These are phyloP conservation scores for Cladophialophora chaetospira DNA, from an alignment of 2,329 filamentous ascomycete genomes.

Conservation along the genomic window DNA sequence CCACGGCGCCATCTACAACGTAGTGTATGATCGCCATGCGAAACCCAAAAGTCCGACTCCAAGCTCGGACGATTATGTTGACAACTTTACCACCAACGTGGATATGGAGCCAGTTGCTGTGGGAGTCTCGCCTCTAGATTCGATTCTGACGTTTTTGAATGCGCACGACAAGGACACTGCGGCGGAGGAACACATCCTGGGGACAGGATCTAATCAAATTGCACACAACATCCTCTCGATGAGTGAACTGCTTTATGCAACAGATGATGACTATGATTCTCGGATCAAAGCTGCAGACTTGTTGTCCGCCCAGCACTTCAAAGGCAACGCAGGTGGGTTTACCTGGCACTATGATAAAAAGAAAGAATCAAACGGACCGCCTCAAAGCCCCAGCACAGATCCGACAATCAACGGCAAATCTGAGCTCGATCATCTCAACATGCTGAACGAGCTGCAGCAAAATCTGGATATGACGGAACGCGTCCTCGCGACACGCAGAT, in stretches of 20 bases:
- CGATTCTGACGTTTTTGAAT: conserved; percentile 40
- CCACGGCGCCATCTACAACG: conserved; percentile 45
- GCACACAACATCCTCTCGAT: conserved; percentile 15
- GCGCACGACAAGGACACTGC: conserved; percentile 32
- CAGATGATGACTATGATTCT: conserved; percentile 27
- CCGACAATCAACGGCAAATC: too few relatives aligned
- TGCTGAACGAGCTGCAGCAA: conserved; percentile 25
- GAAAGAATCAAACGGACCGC: background rate
- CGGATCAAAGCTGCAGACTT: conserved; percentile 28
- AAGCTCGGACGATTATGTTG: conserved; percentile 5
- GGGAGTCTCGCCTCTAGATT: conserved; percentile 46
- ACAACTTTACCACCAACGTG: conserved; percentile 28
- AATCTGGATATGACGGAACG: conserved; percentile 23
- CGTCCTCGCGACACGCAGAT: conserved; percentile 35
- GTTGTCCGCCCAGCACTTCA: conserved; percentile 25
- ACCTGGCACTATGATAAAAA: background rate
- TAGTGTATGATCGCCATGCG: conserved; percentile 38
- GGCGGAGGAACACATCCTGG: background rate
- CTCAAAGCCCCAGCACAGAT: background rate
- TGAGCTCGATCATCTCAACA: conserved; percentile 2
- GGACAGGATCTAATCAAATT: background rate
- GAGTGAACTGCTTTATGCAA: conserved; percentile 12
- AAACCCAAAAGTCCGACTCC: conserved; percentile 41
- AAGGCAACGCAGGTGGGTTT: background rate
- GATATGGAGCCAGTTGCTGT: conserved; percentile 35